Conservation (phyloP, 2,329 filamentous ascomycete species). For the Trichoderma semiorbis region DNA sequence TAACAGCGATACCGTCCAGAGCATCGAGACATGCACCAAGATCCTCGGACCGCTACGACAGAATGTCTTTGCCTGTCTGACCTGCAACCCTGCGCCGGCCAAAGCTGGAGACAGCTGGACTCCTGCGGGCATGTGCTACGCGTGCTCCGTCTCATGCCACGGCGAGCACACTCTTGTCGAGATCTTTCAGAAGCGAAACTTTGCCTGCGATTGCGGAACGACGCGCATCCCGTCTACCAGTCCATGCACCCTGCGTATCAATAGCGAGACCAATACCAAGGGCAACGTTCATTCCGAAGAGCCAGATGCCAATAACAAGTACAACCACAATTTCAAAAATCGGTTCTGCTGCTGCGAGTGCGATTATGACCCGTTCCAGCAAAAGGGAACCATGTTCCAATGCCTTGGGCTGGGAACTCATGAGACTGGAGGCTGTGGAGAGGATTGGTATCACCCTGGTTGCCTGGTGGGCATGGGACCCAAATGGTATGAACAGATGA, state of each 20-base stretch:
- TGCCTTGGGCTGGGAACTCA: constrained; percentile 79
- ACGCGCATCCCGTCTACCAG: constrained; percentile 67
- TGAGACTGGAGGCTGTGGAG: constrained; percentile 84
- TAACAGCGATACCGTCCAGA: constrained; percentile 48
- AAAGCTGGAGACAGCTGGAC: constrained; percentile 49
- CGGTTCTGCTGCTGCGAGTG: constrained; percentile 86
- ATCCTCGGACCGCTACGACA: constrained; percentile 86
- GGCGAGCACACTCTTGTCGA: constrained; percentile 93
- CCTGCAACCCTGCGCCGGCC: constrained; percentile 78
- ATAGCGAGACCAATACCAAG: constrained; percentile 69
- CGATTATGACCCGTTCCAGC: constrained; percentile 81
- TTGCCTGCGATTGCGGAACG: constrained; percentile 94
- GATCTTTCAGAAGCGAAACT: constrained; percentile 92
- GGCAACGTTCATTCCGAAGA: constrained; percentile 74
- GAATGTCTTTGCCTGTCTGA: constrained; percentile 86
- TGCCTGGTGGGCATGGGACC: constrained; percentile 80
- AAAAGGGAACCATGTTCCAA: constrained; percentile 98
- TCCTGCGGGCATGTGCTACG: constrained; percentile 86
- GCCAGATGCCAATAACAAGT: constrained; percentile 71
- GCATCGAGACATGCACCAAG: constrained; percentile 90
- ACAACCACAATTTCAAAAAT: constrained; percentile 95
- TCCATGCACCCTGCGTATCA: constrained; percentile 72
- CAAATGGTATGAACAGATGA: constrained; percentile 62
- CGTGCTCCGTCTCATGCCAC: constrained; percentile 94
- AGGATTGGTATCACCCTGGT: constrained; percentile 97